phyloP scores from a whole-genome alignment of 2,329 filamentous ascomycete species.

The Cladobotryum protrusum region DNA sequence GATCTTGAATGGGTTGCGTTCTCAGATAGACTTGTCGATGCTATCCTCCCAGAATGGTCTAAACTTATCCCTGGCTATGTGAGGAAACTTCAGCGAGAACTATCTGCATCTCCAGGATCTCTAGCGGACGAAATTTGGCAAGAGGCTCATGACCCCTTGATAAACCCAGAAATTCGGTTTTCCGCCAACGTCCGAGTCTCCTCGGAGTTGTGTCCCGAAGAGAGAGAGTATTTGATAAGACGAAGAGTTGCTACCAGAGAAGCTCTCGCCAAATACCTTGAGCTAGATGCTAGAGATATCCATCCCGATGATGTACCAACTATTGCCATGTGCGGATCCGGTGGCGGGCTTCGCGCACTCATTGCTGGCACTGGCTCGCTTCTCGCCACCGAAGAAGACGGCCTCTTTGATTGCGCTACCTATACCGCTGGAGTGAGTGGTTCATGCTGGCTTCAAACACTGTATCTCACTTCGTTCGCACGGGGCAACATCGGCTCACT shows the following conservation, averaged over 20 bases:
- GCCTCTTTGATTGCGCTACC: constrained; percentile 87
- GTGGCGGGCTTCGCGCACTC: constrained; percentile 81
- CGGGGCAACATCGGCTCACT: constrained; percentile 61
- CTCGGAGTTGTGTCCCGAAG: constrained; percentile 72
- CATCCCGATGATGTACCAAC: constrained; percentile 87
- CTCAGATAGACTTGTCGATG: constrained; percentile 57
- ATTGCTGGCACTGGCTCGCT: constrained; percentile 88
- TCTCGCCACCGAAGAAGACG: constrained; percentile 75
- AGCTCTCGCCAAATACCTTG: constrained; percentile 77
- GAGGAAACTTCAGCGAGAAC: constrained; percentile 76
- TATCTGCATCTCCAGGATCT: constrained; percentile 81
- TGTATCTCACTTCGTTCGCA: constrained; percentile 71
- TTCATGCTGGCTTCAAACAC: constrained; percentile 87
- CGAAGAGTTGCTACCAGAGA: constrained; percentile 62
- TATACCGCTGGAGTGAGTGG: constrained; percentile 96
- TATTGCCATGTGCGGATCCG: constrained; percentile 92
- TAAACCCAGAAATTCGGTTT: constrained; percentile 82
- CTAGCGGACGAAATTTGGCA: constrained; percentile 90
- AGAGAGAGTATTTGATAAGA: constrained; percentile 65
- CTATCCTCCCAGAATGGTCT: constrained; percentile 78
- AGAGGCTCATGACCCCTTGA: constrained; percentile 75
- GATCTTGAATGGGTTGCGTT: constrained; percentile 50
- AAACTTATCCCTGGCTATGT: constrained; percentile 68
- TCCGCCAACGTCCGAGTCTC: constrained; percentile 79
- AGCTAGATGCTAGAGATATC: constrained; percentile 70